Percentiles rank a stretch among this genome's conserved stretches.
These are phyloP conservation scores for Protostelium mycophagum DNA, from an alignment of 78 protist genomes.

Conservation along the genomic window DNA sequence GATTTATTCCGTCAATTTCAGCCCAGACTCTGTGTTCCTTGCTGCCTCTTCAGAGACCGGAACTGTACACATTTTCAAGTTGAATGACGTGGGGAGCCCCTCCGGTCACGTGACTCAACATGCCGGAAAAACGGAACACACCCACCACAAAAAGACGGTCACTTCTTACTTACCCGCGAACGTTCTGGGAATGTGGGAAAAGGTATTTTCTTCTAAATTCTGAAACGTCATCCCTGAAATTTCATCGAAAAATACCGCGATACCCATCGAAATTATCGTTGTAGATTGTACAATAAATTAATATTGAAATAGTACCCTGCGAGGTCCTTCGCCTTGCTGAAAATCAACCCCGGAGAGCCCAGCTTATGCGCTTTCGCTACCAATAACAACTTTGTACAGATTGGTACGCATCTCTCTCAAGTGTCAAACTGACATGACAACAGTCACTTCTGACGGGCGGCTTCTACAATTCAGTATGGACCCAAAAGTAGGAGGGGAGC, in stretches of 20 bases:
- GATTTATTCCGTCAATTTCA: conserved; percentile 57
- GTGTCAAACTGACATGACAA: not conserved
- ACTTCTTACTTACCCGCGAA: not conserved
- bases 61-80: conserved; percentile 58
- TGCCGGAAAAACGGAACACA: not conserved
- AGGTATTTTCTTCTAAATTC: not conserved
- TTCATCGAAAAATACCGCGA: too few species aligned
- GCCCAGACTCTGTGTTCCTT: conserved; percentile 18
- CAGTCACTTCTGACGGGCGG: conserved; percentile 43
- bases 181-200: not conserved
- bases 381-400: not conserved
- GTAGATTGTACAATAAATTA: not conserved
- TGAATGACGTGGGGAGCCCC: not conserved
- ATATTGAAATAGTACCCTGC: too few species aligned
- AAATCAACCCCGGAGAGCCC: not conserved
- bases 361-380: not conserved
- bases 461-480: conserved; percentile 46
- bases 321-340: not conserved
- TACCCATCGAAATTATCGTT: not conserved
- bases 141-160: not conserved
- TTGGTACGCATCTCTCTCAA: not conserved
- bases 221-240: too few species aligned
- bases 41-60: conserved; percentile 54
- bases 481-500: conserved; percentile 57
- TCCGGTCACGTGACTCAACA: not conserved